These are phyloP conservation scores for Podosphaera fusca DNA, from an alignment of 2,329 filamentous ascomycete species.

Conservation along the genomic window DNA sequence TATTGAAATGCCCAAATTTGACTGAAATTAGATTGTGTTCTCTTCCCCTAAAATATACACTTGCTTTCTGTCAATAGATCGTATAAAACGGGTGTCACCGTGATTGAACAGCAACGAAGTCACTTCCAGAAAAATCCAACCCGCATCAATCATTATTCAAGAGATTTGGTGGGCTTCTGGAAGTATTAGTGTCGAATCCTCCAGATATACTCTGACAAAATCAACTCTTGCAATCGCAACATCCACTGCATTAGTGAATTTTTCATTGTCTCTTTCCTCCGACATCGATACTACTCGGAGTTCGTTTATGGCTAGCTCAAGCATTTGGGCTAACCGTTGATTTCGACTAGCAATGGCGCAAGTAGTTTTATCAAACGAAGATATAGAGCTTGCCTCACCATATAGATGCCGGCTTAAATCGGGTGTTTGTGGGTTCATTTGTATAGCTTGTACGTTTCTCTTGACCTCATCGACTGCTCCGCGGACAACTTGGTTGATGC, in stretches of 20 bases:
- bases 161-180: slow-evolving; percentile 12
- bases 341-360: slow-evolving; percentile 40
- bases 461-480: slow-evolving; percentile 60
- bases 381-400: slow-evolving; percentile 12
- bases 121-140: background rate
- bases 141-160: background rate
- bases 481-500: slow-evolving; percentile 60
- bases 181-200: slow-evolving; percentile 30
- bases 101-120: background rate
- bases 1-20: too few relatives aligned
- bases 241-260: slow-evolving; percentile 29
- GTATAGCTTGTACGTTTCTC: slow-evolving; percentile 48
- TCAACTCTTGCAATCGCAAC: slow-evolving; percentile 38
- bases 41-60: too few relatives aligned
- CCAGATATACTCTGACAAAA: slow-evolving; percentile 38
- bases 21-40: too few relatives aligned
- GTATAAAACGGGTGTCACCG: background rate
- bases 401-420: slow-evolving; percentile 13
- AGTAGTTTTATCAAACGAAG: slow-evolving; percentile 19
- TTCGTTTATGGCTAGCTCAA: slow-evolving; percentile 40
- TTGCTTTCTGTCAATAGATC: too few relatives aligned
- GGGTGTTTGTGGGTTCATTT: slow-evolving; percentile 24
- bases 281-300: slow-evolving; percentile 36
- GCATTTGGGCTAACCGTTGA: slow-evolving; percentile 39
- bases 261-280: slow-evolving; percentile 20